Evolutionary conservation across 768 basidiomycete genomes (phyloP).

Genomic region (Phanerochaete sordida): DNA sequence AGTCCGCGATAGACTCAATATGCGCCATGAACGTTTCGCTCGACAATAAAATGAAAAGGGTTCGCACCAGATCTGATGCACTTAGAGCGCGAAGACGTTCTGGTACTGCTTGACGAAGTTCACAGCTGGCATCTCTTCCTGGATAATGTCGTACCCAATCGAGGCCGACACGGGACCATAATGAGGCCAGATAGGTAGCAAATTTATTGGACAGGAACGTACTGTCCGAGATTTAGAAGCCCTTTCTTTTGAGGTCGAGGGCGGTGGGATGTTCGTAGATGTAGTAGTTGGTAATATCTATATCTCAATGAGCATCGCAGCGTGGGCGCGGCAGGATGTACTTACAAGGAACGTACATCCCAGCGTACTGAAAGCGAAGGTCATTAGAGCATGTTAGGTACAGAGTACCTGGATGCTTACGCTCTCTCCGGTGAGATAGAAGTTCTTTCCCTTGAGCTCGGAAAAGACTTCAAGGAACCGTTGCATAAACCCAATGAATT

Average conservation of each 20-base stretch:
- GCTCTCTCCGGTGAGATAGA: slow-evolving; percentile 72
- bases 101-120: slow-evolving; percentile 71
- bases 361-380: slow-evolving; percentile 57
- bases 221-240: slow-evolving; percentile 75
- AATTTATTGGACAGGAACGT: no score
- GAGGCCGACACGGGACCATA: not conserved
- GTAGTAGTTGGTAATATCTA: slow-evolving; percentile 75
- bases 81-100: slow-evolving; percentile 66
- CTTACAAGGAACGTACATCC: slow-evolving; percentile 62
- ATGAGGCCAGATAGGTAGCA: not conserved
- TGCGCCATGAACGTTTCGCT: slow-evolving; percentile 61
- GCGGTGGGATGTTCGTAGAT: slow-evolving; percentile 56
- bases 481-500: slow-evolving; percentile 58
- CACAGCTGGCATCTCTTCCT: slow-evolving; percentile 68
- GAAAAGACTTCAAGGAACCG: slow-evolving; percentile 75
- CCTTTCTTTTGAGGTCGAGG: slow-evolving; percentile 58
- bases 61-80: no score
- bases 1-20: slow-evolving; percentile 47
- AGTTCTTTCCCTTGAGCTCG: slow-evolving; percentile 69
- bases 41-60: no score
- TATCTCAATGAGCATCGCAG: not conserved
- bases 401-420: slow-evolving; percentile 39
- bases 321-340: not conserved
- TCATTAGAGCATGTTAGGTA: no score
- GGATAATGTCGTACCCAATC: slow-evolving; percentile 38